phyloP scores from a whole-genome alignment of 2,329 filamentous ascomycete genomes.

The Microsporum audouinii region DNA sequence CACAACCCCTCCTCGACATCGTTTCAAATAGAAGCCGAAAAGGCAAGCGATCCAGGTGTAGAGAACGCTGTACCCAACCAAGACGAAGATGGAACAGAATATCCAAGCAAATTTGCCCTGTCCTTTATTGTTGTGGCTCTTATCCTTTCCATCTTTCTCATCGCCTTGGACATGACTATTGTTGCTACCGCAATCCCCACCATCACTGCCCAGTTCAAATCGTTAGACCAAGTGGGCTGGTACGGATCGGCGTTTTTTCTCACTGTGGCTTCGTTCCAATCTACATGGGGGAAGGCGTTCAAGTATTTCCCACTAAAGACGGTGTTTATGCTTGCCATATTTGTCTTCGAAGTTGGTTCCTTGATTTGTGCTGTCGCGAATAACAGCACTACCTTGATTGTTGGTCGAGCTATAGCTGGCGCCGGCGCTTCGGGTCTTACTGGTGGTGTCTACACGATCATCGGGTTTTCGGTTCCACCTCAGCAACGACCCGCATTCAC shows the following conservation, averaged over 20 bases:
- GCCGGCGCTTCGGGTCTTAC: slow-evolving; percentile 29
- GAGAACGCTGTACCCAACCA: not conserved
- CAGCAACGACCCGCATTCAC: slow-evolving; percentile 12
- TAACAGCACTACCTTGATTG: slow-evolving; percentile 29
- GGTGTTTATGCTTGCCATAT: slow-evolving; percentile 20
- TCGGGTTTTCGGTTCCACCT: slow-evolving; percentile 11
- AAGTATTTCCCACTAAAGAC: slow-evolving; percentile 31
- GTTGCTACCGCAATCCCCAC: slow-evolving; percentile 26
- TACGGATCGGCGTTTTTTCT: slow-evolving; percentile 27
- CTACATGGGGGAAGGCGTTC: slow-evolving; percentile 33
- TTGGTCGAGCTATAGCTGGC: slow-evolving; percentile 33
- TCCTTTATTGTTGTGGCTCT: slow-evolving; percentile 11
- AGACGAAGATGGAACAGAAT: slow-evolving; percentile 5
- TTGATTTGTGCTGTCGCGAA: slow-evolving; percentile 23
- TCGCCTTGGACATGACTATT: slow-evolving; percentile 19
- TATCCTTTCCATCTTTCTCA: slow-evolving; percentile 11
- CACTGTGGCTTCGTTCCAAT: slow-evolving; percentile 21
- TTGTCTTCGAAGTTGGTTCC: slow-evolving; percentile 22
- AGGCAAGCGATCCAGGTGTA: not conserved
- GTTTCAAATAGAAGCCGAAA: not conserved
- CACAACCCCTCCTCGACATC: not conserved
- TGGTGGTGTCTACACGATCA: slow-evolving; percentile 26
- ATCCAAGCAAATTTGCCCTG: slow-evolving; percentile 8
- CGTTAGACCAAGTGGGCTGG: slow-evolving; percentile 27
- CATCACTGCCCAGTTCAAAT: slow-evolving; percentile 28